These are phyloP conservation scores for Berberis thunbergii DNA, from an alignment of 164 flowering plant species.

Conservation along the genomic window DNA sequence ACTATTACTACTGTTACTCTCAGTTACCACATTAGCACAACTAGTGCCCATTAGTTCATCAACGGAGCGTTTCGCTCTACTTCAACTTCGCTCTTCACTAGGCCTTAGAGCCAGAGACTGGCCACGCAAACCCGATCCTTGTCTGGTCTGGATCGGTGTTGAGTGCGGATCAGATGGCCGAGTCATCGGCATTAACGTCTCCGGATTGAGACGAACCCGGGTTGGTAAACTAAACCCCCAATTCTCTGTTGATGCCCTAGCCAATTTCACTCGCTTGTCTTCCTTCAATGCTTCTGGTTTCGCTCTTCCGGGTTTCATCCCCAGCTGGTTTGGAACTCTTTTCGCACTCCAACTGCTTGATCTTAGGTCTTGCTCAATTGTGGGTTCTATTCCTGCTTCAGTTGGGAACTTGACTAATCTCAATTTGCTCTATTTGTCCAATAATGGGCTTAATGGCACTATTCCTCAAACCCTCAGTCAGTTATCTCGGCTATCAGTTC, in stretches of 20 bases:
- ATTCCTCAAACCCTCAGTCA: slow-evolving; percentile 26
- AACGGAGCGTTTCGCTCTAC: slow-evolving; percentile 42
- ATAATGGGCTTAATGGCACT: slow-evolving; percentile 33
- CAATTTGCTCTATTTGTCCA: slow-evolving; percentile 29
- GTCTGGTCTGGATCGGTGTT: slow-evolving; percentile 54
- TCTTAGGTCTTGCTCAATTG: slow-evolving; percentile 45
- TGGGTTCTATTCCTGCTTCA: slow-evolving; percentile 42
- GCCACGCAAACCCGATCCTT: slow-evolving; percentile 71
- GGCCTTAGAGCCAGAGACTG: slow-evolving; percentile 74
- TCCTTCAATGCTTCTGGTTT: slow-evolving; percentile 63
- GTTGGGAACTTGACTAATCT: slow-evolving; percentile 38
- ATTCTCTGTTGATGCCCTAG: slow-evolving; percentile 51
- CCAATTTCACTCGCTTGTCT: slow-evolving; percentile 37
- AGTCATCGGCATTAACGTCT: slow-evolving; percentile 41
- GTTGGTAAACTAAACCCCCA: slow-evolving; percentile 32
- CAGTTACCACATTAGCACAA: slow-evolving; percentile 13
- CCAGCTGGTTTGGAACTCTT: slow-evolving; percentile 56
- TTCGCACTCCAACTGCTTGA: slow-evolving; percentile 49
- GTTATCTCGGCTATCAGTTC: slow-evolving; percentile 15
- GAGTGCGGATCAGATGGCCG: slow-evolving; percentile 35
- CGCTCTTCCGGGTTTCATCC: slow-evolving; percentile 58
- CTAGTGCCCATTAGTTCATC: slow-evolving; percentile 4
- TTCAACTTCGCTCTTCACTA: slow-evolving; percentile 61
- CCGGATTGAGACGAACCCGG: slow-evolving; percentile 52
- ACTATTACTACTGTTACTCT: slow-evolving; percentile 9